Conservation (phyloP, 768 basidiomycete genomes). For the Hygrocybe coccinea region DNA sequence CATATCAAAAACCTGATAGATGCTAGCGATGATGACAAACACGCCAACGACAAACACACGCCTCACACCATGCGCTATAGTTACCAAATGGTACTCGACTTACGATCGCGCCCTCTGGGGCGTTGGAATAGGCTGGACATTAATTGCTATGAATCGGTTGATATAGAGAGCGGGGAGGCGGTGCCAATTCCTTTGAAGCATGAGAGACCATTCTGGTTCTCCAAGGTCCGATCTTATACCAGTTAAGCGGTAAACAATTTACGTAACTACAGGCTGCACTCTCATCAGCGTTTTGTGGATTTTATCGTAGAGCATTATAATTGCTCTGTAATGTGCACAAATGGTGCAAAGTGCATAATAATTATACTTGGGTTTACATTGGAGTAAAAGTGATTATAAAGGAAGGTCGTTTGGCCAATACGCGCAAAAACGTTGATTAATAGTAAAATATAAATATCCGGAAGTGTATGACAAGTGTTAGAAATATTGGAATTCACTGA, state of each 20-base stretch:
- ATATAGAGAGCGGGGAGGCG: constrained; percentile 69
- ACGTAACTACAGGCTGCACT: too few species aligned
- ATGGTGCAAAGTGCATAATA: too few species aligned
- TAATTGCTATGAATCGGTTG: constrained; percentile 66
- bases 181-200: constrained; percentile 69
- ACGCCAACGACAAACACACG: background rate
- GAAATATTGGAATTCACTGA: too few species aligned
- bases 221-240: constrained; percentile 71
- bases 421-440: too few species aligned
- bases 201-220: constrained; percentile 92
- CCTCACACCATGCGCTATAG: constrained; percentile 44
- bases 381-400: too few species aligned
- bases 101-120: constrained; percentile 76
- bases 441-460: too few species aligned
- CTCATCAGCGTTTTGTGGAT: too few species aligned
- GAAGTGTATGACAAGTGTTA: too few species aligned
- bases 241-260: background rate
- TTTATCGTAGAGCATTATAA: too few species aligned
- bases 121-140: constrained; percentile 82
- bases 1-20: constrained; percentile 63
- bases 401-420: too few species aligned
- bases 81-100: constrained; percentile 67
- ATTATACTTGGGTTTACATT: too few species aligned
- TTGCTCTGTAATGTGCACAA: too few species aligned
- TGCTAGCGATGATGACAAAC: constrained; percentile 23